Conservation (phyloP, 108 stramenopile species). For the Cyclotella baltica region DNA sequence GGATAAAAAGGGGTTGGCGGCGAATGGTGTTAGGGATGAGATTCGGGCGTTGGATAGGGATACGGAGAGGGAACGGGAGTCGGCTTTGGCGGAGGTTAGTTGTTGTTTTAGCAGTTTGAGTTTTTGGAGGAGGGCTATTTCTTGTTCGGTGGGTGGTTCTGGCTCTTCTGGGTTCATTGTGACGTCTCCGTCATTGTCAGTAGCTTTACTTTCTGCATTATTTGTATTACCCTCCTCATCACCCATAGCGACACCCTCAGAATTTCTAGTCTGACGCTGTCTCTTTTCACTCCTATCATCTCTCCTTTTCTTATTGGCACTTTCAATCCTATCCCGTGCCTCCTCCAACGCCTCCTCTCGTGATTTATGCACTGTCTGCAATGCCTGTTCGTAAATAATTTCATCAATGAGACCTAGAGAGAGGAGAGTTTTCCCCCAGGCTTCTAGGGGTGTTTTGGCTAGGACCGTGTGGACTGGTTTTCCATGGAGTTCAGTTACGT, state of each 20-base stretch:
- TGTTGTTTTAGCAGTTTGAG: constrained; percentile 52
- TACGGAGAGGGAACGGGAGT: constrained; percentile 53
- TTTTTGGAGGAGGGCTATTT: constrained; percentile 55
- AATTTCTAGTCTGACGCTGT: background rate
- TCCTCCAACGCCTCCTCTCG: constrained; percentile 54
- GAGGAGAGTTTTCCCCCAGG: constrained; percentile 79
- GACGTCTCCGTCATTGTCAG: constrained; percentile 25
- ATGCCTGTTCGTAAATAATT: constrained; percentile 64
- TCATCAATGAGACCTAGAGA: constrained; percentile 84
- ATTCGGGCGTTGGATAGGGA: constrained; percentile 71
- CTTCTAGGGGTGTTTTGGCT: constrained; percentile 72
- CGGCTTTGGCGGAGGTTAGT: constrained; percentile 43
- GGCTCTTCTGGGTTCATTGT: constrained; percentile 17
- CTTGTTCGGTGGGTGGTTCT: constrained; percentile 61
- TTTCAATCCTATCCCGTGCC: constrained; percentile 52
- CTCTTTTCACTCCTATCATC: constrained; percentile 44
- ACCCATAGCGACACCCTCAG: constrained; percentile 7
- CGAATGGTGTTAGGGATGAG: constrained; percentile 62
- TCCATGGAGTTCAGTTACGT: constrained; percentile 64
- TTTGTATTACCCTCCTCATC: constrained; percentile 13
- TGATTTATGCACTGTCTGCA: constrained; percentile 50
- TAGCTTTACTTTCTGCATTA: constrained; percentile 19
- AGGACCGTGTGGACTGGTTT: constrained; percentile 72
- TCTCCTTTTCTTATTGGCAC: constrained; percentile 43
- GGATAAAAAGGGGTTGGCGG: constrained; percentile 74